Percentiles rank a stretch among this genome's conserved stretches.
Conservation (phyloP, 805 yeast genomes). For the Myxozyma mucilagina region DNA sequence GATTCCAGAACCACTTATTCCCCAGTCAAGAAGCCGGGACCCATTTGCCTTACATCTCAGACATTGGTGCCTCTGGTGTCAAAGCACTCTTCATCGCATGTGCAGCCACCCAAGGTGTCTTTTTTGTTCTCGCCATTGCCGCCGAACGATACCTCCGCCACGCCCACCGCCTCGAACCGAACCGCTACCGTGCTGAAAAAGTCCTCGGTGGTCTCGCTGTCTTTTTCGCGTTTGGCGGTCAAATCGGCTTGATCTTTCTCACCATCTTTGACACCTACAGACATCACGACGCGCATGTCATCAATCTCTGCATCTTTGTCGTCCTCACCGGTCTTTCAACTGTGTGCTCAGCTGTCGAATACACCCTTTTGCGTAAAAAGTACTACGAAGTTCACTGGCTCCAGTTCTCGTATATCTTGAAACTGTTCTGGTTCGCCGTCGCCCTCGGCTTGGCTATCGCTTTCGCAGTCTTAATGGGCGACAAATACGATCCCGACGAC, state of each 20-base stretch:
- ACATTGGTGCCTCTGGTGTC: constrained; percentile 82
- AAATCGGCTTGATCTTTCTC: constrained; percentile 71
- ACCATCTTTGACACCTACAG: constrained; percentile 67
- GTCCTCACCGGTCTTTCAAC: constrained; percentile 60
- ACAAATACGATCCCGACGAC: constrained; percentile 25
- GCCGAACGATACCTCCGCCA: constrained; percentile 65
- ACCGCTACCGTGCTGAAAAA: constrained; percentile 48
- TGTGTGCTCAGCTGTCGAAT: constrained; percentile 49
- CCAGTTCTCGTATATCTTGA: constrained; percentile 49
- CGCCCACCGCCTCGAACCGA: constrained; percentile 56
- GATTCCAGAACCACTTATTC: constrained; percentile 14
- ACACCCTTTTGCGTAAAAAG: constrained; percentile 47
- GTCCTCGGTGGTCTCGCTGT: constrained; percentile 48
- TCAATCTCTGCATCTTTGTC: constrained; percentile 75
- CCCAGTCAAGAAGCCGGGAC: constrained; percentile 43
- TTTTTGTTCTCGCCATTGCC: constrained; percentile 62
- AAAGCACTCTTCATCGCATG: constrained; percentile 83
- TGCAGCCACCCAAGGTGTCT: constrained; percentile 73
- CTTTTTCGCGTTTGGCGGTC: constrained; percentile 56
- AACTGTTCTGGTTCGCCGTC: constrained; percentile 61
- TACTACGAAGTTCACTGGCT: constrained; percentile 44
- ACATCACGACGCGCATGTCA: constrained; percentile 53
- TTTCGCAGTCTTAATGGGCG: constrained; percentile 50
- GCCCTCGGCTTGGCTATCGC: constrained; percentile 69
- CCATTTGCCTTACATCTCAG: constrained; percentile 66